Evolutionary conservation across 2,329 filamentous ascomycete genomes (phyloP), one percentile per base, ranked within the genome.

Genomic region (Dactylellina leptospora): DNA sequence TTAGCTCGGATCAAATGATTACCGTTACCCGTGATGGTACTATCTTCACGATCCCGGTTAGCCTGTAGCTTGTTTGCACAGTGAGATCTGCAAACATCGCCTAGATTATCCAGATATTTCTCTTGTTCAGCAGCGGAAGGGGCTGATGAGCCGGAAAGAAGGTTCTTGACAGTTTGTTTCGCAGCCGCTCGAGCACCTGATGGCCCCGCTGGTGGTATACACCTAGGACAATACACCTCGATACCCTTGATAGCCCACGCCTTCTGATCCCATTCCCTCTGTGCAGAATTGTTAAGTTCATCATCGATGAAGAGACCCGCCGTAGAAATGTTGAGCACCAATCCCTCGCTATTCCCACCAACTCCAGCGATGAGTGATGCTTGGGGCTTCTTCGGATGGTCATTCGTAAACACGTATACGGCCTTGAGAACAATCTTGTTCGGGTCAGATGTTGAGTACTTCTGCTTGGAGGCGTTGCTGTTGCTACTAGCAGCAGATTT

Each of bases 231-330:
- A 87, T 89, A 91, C 83, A 95, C 88, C 85, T 97, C 95, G 80
- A 96, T 87, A 75, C 90, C 83, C 82, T 96, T 97, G 81, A 99
- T 86, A 44, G 92, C 96, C 95, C 95, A 97, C 23, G 93, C 93
- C 81, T 97, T 97, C 78, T 97, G 88, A 79, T 99, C 95, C 95
- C 95, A 99, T 81, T 99, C 95, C 70, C 95, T 88, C 81, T 97
- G 92, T n/a, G 91, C 88, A 13, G 97, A 91, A 73, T 88, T 88
- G 45, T 93, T 88, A 56, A 97, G 86, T 79, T 97, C 95, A 79
- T 99, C 95, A 79, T 99, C 95, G 78, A 99, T 95, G 81, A 97
- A 97, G 59, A 97, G 85, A 16, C 95, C 95, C 79, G 96, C 93
- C 1, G 92, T 96, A 9, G 91, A 93, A 78, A 97, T 95, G 55